Conservation (phyloP, 2,329 filamentous ascomycete genomes). For the Penicillium sp. region DNA sequence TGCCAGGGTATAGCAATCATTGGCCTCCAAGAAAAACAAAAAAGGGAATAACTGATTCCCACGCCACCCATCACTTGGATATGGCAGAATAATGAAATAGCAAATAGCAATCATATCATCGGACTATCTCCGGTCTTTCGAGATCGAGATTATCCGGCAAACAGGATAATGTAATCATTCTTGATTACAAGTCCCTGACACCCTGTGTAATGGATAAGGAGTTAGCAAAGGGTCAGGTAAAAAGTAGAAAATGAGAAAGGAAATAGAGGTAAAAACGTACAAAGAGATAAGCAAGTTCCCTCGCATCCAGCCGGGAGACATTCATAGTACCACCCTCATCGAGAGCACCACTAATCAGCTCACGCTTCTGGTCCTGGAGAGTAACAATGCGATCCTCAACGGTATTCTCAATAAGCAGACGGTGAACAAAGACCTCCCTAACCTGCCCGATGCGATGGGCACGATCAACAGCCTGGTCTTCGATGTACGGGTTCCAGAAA, state of each 20-base stretch:
- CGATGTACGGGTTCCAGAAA: conserved; percentile 92
- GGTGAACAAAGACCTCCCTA: conserved; percentile 71
- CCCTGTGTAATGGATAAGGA: conserved; percentile 14
- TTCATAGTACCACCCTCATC: conserved; percentile 69
- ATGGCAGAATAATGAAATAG: background rate
- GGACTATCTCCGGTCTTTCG: background rate
- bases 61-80: background rate
- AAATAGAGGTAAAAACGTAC: conserved; percentile 30
- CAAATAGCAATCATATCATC: background rate
- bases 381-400: conserved; percentile 83
- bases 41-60: background rate
- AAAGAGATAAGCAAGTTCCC: conserved; percentile 71
- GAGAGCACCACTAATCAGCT: conserved; percentile 73
- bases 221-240: conserved; percentile 6
- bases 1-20: conserved; percentile 11
- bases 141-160: background rate
- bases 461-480: conserved; percentile 87
- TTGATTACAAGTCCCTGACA: conserved; percentile 11
- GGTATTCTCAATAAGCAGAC: conserved; percentile 71
- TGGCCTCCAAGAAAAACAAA: background rate
- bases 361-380: conserved; percentile 74
- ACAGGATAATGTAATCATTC: background rate
- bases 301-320: conserved; percentile 63
- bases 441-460: conserved; percentile 84
- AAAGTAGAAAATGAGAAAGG: background rate